Evolutionary conservation across 106 monocot genomes (phyloP).

Genomic region (Triglochin maritima): DNA sequence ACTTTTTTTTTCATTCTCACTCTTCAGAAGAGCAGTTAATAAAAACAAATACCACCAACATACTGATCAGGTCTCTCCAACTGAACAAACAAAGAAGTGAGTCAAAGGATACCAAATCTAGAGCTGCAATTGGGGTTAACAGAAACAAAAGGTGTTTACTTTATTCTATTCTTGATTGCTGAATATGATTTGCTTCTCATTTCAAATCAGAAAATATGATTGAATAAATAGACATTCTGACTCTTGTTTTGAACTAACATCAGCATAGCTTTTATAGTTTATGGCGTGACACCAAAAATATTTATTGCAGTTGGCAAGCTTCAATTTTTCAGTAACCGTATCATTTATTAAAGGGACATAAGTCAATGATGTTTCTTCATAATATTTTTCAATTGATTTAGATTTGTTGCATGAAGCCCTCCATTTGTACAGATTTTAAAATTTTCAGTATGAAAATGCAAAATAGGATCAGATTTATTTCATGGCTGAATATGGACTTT

Average conservation of each 20-base stretch:
- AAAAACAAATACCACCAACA: slow-evolving; percentile 9
- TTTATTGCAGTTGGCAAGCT: too few species aligned
- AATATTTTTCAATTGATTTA: too few species aligned
- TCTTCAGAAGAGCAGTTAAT: slow-evolving; percentile 5
- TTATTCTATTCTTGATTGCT: background rate
- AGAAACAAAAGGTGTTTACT: slow-evolving; percentile 4
- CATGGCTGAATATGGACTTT: too few species aligned
- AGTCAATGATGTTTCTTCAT: too few species aligned
- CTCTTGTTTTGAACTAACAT: background rate
- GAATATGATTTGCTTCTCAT: background rate
- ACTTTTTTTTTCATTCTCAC: too few species aligned
- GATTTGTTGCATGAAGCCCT: too few species aligned
- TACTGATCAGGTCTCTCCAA: slow-evolving; percentile 12
- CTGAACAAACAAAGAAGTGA: slow-evolving; percentile 7
- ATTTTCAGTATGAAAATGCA: too few species aligned
- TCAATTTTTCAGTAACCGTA: too few species aligned
- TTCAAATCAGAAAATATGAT: background rate
- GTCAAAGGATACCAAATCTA: slow-evolving; percentile 1
- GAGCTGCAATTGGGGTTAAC: background rate
- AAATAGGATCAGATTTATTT: too few species aligned
- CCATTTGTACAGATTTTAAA: too few species aligned
- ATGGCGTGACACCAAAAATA: background rate
- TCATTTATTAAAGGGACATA: too few species aligned
- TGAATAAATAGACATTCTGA: background rate
- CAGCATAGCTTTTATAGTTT: background rate